Percentiles rank a stretch among this genome's conserved stretches.
Conservation (phyloP, 1,284 basidiomycete species). For the Ustilago bromivora region DNA sequence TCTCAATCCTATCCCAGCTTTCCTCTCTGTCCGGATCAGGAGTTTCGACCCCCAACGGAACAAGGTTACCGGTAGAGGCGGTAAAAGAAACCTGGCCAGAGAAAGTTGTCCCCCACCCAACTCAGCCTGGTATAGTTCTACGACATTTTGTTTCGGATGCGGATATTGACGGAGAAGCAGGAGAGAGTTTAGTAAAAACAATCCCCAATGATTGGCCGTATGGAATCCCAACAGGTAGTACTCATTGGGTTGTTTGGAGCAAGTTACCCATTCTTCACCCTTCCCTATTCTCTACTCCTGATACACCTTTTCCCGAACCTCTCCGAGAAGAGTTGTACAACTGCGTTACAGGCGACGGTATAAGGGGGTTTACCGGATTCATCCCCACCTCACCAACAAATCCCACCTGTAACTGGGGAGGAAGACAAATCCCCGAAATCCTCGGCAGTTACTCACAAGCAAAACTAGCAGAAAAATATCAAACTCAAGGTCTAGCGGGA, state of each 20-base stretch:
- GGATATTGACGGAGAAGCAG: conserved; percentile 5
- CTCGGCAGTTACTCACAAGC: conserved; percentile 21
- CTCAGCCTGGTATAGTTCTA: background rate
- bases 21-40: conserved; percentile 13
- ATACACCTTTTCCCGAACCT: conserved; percentile 29
- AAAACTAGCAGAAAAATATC: conserved; percentile 16
- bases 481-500: background rate
- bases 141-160: conserved; percentile 42
- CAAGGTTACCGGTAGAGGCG: conserved; percentile 15
- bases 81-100: conserved; percentile 43
- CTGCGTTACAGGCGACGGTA: conserved; percentile 54
- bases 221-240: conserved; percentile 49
- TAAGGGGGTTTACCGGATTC: conserved; percentile 53
- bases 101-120: conserved; percentile 32
- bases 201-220: conserved; percentile 65
- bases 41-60: conserved; percentile 24
- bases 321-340: conserved; percentile 38
- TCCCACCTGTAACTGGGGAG: background rate
- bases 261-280: conserved; percentile 46
- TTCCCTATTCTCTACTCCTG: conserved; percentile 30
- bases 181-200: conserved; percentile 29
- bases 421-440: conserved; percentile 1
- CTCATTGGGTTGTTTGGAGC: conserved; percentile 60
- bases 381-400: conserved; percentile 12
- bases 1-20: conserved; percentile 6